Base-by-base conservation (phyloP, 2,329 filamentous ascomycete genomes). In the Pseudogymnoascus sp. region DNA sequence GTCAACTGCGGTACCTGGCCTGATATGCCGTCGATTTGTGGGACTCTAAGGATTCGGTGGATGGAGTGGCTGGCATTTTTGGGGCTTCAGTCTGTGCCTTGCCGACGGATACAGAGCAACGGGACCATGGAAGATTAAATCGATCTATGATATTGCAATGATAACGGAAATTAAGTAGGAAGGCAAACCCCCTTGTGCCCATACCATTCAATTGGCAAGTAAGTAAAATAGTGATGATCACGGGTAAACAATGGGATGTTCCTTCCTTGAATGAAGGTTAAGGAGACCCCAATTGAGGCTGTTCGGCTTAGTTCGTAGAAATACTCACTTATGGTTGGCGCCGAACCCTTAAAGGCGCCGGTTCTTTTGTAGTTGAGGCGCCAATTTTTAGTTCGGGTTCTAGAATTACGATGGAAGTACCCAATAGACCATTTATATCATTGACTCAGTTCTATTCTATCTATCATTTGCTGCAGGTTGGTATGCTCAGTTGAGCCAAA, bases 401-500 rank as follows among this genome's bases (percentile, higher is more conserved):
- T 54, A 33, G 28, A 20, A 11, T 18, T 54, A 12, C 33, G 47
- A 54, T 35, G n/a, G 28, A 35, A 54, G 47, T 20, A 33, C 12
- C 16, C 28, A 18, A 50, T 54, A 54, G 18, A 35, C 47, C 47
- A 54, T 54, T 35, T 33, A 6, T 54, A 54, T 54, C 16, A 20
- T 33, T 33, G 28, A 18, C 16, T 30, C 8, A 8, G 25, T 20
- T 54, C 9, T 54, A 54, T 20, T 54, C 47, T 54, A 54, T 30
- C n/a, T 14, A 50, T 50, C 25, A 50, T 30, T 30, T 18, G 25
- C n/a, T 16, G 47, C 11, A 54, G n/a, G 47, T 12, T 33, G 16
- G 16, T n/a, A 33, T 33, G 47, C 38, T 60, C 16, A 86, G 33
- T 86, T 83, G 62, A 89, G 74, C 39, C 78, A 74, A 62, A 82